A percentile compares a stretch with the other conserved stretches of the same genome.
phyloP scores from a whole-genome alignment of 306 rosid species.

The Lablab purpureus region DNA sequence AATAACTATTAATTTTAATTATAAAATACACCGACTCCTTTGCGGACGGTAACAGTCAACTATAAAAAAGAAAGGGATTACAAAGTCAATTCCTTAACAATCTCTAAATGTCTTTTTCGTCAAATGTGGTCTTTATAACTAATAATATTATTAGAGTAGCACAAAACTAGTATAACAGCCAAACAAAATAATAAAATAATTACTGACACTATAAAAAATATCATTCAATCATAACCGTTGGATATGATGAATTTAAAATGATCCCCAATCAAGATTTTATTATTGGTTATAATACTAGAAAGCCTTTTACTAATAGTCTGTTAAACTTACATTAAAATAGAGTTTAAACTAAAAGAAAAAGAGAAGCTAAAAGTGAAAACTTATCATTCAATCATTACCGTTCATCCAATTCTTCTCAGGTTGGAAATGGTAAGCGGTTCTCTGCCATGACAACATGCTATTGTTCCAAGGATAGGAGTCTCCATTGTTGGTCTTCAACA shows the following conservation, averaged over 20 bases:
- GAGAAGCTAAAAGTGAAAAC: too few species aligned
- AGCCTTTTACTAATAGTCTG: too few species aligned
- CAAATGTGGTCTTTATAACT: neutral
- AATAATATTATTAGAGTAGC: too few species aligned
- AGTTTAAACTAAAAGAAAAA: neutral
- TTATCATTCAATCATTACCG: too few species aligned
- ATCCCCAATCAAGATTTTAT: too few species aligned
- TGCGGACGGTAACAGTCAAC: neutral
- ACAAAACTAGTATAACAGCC: neutral
- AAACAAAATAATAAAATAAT: neutral
- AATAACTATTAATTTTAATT: neutral
- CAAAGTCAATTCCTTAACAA: neutral
- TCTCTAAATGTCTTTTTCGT: neutral
- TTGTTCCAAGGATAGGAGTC: slow-evolving; percentile 73
- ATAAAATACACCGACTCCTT: neutral
- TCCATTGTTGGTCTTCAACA: neutral
- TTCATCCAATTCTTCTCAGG: slow-evolving; percentile 96
- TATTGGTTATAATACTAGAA: too few species aligned
- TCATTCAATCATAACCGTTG: too few species aligned
- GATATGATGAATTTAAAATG: too few species aligned
- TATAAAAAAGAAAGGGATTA: neutral
- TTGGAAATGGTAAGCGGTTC: slow-evolving; percentile 89
- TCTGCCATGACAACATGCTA: slow-evolving; percentile 86
- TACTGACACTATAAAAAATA: too few species aligned
- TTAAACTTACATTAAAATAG: too few species aligned